Percentiles rank a stretch among this genome's conserved stretches.
Evolutionary conservation across 2,329 filamentous ascomycete species (phyloP).

Genomic region (Xylaria hypoxylon): DNA sequence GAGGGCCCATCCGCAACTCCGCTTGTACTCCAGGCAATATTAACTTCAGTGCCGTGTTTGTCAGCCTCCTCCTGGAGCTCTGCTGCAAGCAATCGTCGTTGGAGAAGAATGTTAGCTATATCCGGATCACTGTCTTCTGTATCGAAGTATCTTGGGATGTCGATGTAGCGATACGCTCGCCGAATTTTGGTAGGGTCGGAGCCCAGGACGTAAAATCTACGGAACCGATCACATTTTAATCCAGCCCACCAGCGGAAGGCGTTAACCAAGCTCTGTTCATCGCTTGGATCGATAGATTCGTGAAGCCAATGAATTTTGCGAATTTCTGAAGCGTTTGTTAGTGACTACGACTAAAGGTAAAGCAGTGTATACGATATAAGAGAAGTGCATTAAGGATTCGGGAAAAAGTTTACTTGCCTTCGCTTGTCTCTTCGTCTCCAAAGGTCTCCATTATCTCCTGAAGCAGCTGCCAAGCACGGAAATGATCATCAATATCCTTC

Average conservation of each 20-base stretch:
- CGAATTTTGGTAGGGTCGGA: constrained; percentile 51
- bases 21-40: constrained; percentile 31
- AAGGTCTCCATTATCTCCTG: constrained; percentile 46
- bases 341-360: neutral
- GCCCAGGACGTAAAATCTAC: constrained; percentile 68
- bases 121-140: constrained; percentile 55
- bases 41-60: constrained; percentile 12
- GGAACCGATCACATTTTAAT: constrained; percentile 61
- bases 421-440: constrained; percentile 51
- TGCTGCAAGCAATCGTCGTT: constrained; percentile 27
- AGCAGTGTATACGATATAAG: neutral
- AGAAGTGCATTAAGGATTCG: neutral
- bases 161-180: constrained; percentile 49
- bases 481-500: constrained; percentile 42
- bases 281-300: constrained; percentile 63
- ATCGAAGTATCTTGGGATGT: constrained; percentile 54
- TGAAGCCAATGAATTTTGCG: constrained; percentile 60
- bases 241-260: constrained; percentile 72
- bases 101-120: constrained; percentile 37
- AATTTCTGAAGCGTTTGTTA: constrained; percentile 35
- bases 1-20: neutral
- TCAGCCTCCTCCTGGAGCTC: constrained; percentile 31
- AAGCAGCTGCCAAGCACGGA: constrained; percentile 44
- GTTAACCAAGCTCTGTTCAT: constrained; percentile 72
- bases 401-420: constrained; percentile 36